Conservation (phyloP, 2,329 filamentous ascomycete genomes). For the Fusarium sp. region DNA sequence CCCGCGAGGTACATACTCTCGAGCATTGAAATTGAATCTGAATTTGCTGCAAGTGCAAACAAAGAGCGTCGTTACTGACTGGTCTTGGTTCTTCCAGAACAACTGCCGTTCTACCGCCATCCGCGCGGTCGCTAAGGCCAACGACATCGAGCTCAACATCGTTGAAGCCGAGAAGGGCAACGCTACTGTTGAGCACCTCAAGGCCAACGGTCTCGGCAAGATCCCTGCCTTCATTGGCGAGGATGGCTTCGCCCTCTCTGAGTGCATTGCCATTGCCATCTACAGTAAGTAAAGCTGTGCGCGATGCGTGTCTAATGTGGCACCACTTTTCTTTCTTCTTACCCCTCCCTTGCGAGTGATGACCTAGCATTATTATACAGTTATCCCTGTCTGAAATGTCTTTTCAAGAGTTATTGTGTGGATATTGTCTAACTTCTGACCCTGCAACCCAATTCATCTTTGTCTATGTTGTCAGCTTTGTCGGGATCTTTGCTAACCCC, state of each 20-base stretch:
- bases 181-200: constrained; percentile 79
- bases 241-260: constrained; percentile 89
- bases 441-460: constrained; percentile 41
- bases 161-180: constrained; percentile 75
- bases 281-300: constrained; percentile 77
- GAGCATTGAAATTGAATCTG: constrained; percentile 28
- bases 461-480: constrained; percentile 41
- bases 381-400: constrained; percentile 98
- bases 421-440: constrained; percentile 91
- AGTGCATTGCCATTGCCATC: constrained; percentile 95
- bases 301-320: constrained; percentile 6
- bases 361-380: constrained; percentile 82
- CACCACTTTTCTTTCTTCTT: constrained; percentile 44
- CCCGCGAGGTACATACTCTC: constrained; percentile 70
- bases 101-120: constrained; percentile 92
- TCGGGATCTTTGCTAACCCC: constrained; percentile 47
- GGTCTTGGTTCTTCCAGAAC: constrained; percentile 62
- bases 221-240: constrained; percentile 91
- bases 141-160: constrained; percentile 90
- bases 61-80: constrained; percentile 47
- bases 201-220: constrained; percentile 88
- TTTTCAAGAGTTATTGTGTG: constrained; percentile 69
- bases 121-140: constrained; percentile 95
- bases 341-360: constrained; percentile 59
- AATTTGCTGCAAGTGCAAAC: constrained; percentile 19